Evolutionary conservation across 495 filamentous ascomycete species (phyloP).

Genomic region (Aspergillus diversus): DNA sequence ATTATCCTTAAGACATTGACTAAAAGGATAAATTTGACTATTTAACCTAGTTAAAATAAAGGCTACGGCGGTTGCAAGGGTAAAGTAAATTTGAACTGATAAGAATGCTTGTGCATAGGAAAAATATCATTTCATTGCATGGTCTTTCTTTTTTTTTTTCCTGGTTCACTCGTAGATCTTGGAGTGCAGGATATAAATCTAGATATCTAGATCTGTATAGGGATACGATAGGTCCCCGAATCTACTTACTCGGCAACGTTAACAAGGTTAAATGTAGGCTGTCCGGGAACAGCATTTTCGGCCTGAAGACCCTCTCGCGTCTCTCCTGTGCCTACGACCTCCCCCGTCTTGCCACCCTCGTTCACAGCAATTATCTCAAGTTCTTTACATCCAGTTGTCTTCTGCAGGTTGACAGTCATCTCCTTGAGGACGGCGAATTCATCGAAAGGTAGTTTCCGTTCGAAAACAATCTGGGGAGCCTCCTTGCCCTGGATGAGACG

Average conservation of each 20-base stretch:
- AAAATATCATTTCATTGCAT: neutral
- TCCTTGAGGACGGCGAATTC: constrained; percentile 71
- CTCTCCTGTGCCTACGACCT: constrained; percentile 58
- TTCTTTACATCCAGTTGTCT: constrained; percentile 64
- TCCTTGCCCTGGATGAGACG: constrained; percentile 65
- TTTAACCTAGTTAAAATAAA: too few species aligned
- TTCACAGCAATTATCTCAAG: constrained; percentile 67
- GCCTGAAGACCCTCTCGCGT: constrained; percentile 60
- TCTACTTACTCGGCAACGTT: constrained; percentile 55
- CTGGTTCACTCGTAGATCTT: neutral
- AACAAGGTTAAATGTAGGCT: constrained; percentile 75
- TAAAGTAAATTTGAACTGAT: too few species aligned
- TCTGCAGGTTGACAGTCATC: constrained; percentile 61
- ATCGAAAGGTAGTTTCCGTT: constrained; percentile 82
- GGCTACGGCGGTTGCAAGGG: too few species aligned
- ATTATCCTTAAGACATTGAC: too few species aligned
- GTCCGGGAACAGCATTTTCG: constrained; percentile 75
- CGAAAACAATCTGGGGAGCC: constrained; percentile 65
- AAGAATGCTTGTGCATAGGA: neutral
- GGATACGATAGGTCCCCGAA: neutral
- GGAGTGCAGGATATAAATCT: too few species aligned
- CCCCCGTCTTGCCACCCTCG: constrained; percentile 70
- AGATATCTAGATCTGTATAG: neutral
- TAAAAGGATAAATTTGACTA: too few species aligned
- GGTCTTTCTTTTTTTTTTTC: neutral